A percentile compares a stretch with the other conserved stretches of the same genome.
Conservation (phyloP, 148 eudicot species). For the Amaranthus palmeri region DNA sequence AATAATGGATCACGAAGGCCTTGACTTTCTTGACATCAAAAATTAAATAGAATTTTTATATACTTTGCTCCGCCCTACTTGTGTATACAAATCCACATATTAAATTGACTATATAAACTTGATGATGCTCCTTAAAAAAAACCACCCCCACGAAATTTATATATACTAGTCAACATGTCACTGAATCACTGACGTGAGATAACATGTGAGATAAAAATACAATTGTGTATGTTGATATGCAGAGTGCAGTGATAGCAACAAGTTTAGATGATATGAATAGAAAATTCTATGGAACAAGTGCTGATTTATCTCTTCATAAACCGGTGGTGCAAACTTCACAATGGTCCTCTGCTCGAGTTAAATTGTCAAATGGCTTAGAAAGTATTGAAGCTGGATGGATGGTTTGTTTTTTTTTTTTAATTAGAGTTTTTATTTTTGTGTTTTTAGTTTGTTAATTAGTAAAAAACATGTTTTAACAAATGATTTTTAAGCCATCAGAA, state of each 20-base stretch:
- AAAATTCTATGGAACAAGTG: constrained; percentile 8
- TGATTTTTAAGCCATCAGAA: neutral
- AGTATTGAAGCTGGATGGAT: constrained; percentile 23
- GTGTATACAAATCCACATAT: too few species aligned
- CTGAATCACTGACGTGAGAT: too few species aligned
- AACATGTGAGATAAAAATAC: too few species aligned
- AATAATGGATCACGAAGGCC: too few species aligned
- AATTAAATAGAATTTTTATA: too few species aligned
- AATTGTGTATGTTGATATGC: neutral
- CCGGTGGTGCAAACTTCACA: neutral
- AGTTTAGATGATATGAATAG: neutral
- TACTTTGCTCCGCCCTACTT: too few species aligned
- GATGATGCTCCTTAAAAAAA: too few species aligned
- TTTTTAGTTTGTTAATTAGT: neutral
- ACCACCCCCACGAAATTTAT: too few species aligned
- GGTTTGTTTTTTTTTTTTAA: too few species aligned
- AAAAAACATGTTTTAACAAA: neutral
- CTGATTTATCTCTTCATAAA: neutral
- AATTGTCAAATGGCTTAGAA: neutral
- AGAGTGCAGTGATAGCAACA: constrained; percentile 7
- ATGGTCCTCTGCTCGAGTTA: constrained; percentile 6
- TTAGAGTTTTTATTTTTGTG: neutral
- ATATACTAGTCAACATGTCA: too few species aligned
- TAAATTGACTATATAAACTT: too few species aligned
- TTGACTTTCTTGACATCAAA: too few species aligned